Base-by-base conservation (phyloP, 192 early-diverging fungal genomes). In the Gryganskiella cystojenkinii region DNA sequence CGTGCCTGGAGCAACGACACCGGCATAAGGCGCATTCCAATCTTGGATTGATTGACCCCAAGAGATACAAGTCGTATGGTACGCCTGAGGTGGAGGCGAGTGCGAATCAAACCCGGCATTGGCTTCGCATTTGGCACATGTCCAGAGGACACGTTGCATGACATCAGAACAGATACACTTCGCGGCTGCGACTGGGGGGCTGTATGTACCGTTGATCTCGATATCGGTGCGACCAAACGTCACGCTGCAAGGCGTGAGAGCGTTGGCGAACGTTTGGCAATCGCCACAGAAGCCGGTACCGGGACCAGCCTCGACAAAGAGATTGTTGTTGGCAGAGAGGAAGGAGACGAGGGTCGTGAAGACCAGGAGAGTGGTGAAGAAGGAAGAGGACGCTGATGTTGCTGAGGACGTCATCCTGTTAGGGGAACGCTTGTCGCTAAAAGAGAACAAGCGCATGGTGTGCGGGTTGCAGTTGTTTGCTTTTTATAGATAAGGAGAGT, bases 71-170 rank as follows among this genome's bases (percentile, higher is more conserved):
- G 50, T 59, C 2, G 54, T 57, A 31, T 67, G 73, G 47, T 64
- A 64, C 25, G 13, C 19, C 4, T 54, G 35, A 17, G 73, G 73
- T 57, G 73, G 65, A 10, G 55, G 65, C 0, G 59, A 27, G 2
- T 54, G 6, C 31, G 44, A 11, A 0, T 10, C 19, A 11, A 50
- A 52, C 25, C 72, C 72, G 3, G 34, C 57, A 2, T 54, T 31
- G 11, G 33, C 1, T 19, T 56, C 45, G 28, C 73, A 76, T 13
- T 47, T 54, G 44, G 65, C 64, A 25, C 73, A 76, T 19, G 42
- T 68, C 73, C 73, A 76, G 45, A 76, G 60, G 4, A 76, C 60
- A 4, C 14, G 37, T 35, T 76, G 73, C 42, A 76, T 63, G 28
- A 68, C 43, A 1, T 46, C 30, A 14, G 54, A 31, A 34, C 73